Evolutionary conservation across 169 alveolate genomes (phyloP), one percentile per base, ranked within the genome.

Genomic region (Plasmodium falciparum): DNA sequence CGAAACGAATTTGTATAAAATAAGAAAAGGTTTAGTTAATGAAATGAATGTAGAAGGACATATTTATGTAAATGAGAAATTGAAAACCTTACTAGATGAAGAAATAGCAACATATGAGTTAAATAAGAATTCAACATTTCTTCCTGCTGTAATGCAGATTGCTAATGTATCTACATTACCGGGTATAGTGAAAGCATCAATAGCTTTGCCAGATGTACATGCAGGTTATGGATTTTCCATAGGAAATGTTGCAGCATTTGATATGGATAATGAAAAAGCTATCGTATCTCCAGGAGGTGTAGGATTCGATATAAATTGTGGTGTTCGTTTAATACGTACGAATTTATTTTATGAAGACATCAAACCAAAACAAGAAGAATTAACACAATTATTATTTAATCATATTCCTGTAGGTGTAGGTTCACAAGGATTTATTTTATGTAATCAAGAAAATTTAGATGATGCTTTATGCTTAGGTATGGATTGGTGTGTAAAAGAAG

Each of bases 331-430:
- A 24, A 63, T 96, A 29, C 86, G 94, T 89, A 94, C 93, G 1
- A 90, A 91, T 43, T 73, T 93, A 12, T 91, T 75, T 45, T 88
- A 88, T 20, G 91, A 80, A 20, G 97, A 96, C 43, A 89, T 93
- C 26, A 92, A 88, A 52, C 91, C 62, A 2, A 76, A 90, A 54
- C 94, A 96, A 89, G 97, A 95, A 73, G 76, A 88, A 56, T 91
- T 96, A 45, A 95, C 97, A 0, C 97, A 95, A 67, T 88, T 95
- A n/a, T 91, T 96, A 83, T 96, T 95, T 75, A 95, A 96, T 63
- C 93, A 94, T 80, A 96, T 96, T 3, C 98, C 98, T 2, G 98
- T 96, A n/a, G 98, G 98, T 3, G 98, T 96, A 17, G 98, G 98
- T 9, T 94, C 97, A 5, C 95, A 95, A 75, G 97, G 97, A 1